Base-by-base conservation (phyloP, 495 filamentous ascomycete species). In the Talaromyces trachyspermus region DNA sequence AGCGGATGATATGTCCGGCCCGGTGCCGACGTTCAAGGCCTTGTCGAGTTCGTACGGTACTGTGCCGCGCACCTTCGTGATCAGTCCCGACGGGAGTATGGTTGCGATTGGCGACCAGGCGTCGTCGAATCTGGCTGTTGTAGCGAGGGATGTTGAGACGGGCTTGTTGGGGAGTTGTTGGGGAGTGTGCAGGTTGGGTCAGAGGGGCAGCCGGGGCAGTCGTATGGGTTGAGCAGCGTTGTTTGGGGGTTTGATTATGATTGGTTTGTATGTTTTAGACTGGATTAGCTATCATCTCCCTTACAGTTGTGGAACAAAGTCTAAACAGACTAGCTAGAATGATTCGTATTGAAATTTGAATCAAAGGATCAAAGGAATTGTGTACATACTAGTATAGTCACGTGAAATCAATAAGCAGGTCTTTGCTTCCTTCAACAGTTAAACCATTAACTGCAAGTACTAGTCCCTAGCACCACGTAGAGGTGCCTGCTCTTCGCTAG, bases 21-120 rank as follows among this genome's bases (percentile, higher is more conserved):
- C 58, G 0, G 39, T 20, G 2, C 66, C 84, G 4, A 59, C 44
- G 4, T 70, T 79, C 48, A 58, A 75, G 5, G 66, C 78, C 32
- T 59, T 74, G 14, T 70, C 64, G 10, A 62, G 80, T 0, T 72
- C 83, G 3, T 78, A 76, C 19, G 85, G 85, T 3, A 53, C 62
- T 4, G 64, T 69, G 37, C 85, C 86, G 5, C 64, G 85, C 32
- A 80, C 84, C 24, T 79, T 88, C 58, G 76, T 72, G 26, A 64
- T 89, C 53, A 86, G 81, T 54, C 70, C 70, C 48, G 72, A 70
- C 5, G 84, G 84, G 1, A 72, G 71, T 53, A 56, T 80, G 37
- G 68, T 81, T 2, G 82, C 78, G 1, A 73, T 83, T 39, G 80
- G 77, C n/a, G 67, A 83, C 50, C 80, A 85, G 62, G 63, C 55